Evolutionary conservation across 306 rosid genomes (phyloP), one percentile per base, ranked within the genome.

Genomic region (Quercus engelmannii): DNA sequence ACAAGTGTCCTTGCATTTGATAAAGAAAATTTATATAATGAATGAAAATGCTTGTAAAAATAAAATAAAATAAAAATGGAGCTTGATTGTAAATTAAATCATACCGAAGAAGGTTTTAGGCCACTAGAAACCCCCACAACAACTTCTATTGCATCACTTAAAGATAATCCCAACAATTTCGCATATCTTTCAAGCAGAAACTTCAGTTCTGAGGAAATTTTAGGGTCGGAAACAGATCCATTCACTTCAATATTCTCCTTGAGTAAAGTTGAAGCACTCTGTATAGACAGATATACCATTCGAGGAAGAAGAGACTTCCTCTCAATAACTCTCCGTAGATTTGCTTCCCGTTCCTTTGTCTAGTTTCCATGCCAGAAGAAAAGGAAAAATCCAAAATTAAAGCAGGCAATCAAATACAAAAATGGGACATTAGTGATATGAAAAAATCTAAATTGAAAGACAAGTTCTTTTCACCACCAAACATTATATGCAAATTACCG

Each of bases 301-400:
- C 98, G 90, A 55, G 99, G 97, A 78, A 93, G 96, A 85, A 96
- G 89, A 56, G 96, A 93, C 83, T 83, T 96, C 92, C 88, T 90
- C 88, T 91, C 96, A 51, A 96, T 84, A 81, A 18, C 86, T 74
- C 90, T 96, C 71, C 89, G 89, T 67, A 84, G 85, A 73, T 74
- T 86, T 69, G 83, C 83, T 70, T 90, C 98, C 87, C 89, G 85
- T 76, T 87, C 92, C 73, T 83, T 85, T 64, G 68, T 80, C 99
- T 95, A 81, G 72, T 80, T 79, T 71, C 65, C 46, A 62, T 11
- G 80, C 82, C 85, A 87, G 74, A 82, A 79, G 79, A 83, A 77
- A 78, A 78, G 62, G 49, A 65, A 81, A 70, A 72, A 61, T 26
- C 75, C 51, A 2, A 11, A n/a, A 57, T 61, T 52, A 52, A 18